Evolutionary conservation across 2,329 filamentous ascomycete species (phyloP), one percentile per base, ranked within the genome.

Genomic region (Claviceps sp.): DNA sequence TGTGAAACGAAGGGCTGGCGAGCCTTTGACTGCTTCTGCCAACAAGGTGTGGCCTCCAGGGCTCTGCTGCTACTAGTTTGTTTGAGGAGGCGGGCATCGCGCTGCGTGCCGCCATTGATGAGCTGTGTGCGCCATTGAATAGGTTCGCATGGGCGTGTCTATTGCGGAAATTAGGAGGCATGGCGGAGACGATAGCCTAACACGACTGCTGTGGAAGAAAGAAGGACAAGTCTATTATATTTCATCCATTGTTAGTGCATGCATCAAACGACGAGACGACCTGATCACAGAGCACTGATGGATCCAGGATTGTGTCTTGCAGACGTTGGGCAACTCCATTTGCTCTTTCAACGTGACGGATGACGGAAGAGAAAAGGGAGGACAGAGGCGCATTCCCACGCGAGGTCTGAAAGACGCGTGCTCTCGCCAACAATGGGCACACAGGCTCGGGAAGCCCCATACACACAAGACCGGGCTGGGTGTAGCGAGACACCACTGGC

Each of bases 1-100:
- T 47, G 7, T 46, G 40, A 43, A 55, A 54, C 5, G 54, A 53
- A 44, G 52, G 52, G 36, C 50, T 47, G 49, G 40, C 34, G 37
- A 52, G 34, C 14, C 50, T 52, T 34, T 55, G 34, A 41, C 49
- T 40, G 47, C 41, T 50, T 34, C 30, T 34, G 42, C 22, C 43
- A n/a, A 52, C 36, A 47, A 47, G 48, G n/a, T 50, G 49, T 46
- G 47, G 52, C 54, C 49, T 49, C 56, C 53, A 51, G 54, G 56
- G 53, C 52, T 43, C 41, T 47, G 49, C 47, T 52, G 42, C 47
- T 47, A 47, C 49, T 18, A 36, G 24, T 13, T 49, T 36, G 48
- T 43, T 42, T 20, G 38, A 46, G 18, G 50, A 16, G 11, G 48
- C 46, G 43, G 53, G 50, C 47, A 54, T 54, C 45, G 50, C 44